Evolutionary conservation across 1,139 yeast genomes (phyloP), one percentile per base, ranked within the genome.

Genomic region (Nematodospora anomalae): DNA sequence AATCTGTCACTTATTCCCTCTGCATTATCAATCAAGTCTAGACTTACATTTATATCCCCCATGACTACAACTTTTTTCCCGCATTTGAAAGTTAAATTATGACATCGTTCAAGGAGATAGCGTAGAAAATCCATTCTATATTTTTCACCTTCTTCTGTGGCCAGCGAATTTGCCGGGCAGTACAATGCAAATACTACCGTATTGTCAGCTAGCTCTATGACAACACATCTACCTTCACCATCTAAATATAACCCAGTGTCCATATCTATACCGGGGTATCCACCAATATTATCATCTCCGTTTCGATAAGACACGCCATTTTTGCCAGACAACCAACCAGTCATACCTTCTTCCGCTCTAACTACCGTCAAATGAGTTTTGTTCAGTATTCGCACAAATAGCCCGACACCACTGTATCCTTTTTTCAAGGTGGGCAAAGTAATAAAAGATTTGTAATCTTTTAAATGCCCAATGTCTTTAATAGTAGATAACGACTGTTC

Each of bases 331-430:
- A 88, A 58, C 44, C 67, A 64, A 0, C 97, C 98, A 0, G 96
- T 84, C 9, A 92, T 63, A 0, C 98, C 98, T 55, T 90, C 96
- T 58, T 92, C 98, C 0, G 94, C 96, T 45, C 74, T 78, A 2
- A 74, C 41, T 1, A 88, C 86, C 2, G 72, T 62, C 26, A 83
- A 50, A 10, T 70, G 51, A 23, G 56, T 50, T 46, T 57, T 51
- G 0, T 73, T 56, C 0, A 83, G 80, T 3, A 65, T 54, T 45
- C 89, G 64, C 3, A 90, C 77, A 59, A 87, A 90, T 2, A 92
- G 74, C 0, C 90, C 95, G 2, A 92, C 97, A 0, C 98, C 98
- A 43, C 94, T 79, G 56, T 92, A 92, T 0, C 97, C 97, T 53
- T 80, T 84, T 51, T 77, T 80, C 2, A 54, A 42, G 8, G 57